Evolutionary conservation across 2,329 filamentous ascomycete genomes (phyloP), one percentile per base, ranked within the genome.

Genomic region (Mollisia scopiformis): DNA sequence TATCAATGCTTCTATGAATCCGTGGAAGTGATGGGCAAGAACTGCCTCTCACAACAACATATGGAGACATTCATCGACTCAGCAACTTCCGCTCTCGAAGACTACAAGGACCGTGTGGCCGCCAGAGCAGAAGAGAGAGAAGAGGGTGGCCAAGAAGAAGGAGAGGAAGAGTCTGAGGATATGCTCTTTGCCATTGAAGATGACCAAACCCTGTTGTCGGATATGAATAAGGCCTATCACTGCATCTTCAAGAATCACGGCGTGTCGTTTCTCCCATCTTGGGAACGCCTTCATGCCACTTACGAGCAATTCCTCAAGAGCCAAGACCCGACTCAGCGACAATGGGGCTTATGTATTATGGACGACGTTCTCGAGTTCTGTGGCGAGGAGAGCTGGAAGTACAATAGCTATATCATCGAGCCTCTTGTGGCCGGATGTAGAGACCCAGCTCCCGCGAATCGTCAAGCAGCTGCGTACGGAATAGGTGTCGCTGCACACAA

Each of bases 141-240:
- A 50, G 83, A 81, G 10, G 79, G 78, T 13, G 90, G 94, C 23
- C 87, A 88, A 2, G 93, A 96, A 56, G 94, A 98, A 60, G 93
- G 89, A 16, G 94, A 97, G 66, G 93, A 97, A 71, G 89, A 95
- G 62, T 89, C 89, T 16, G 91, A 97, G 69, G 94, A 97, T 55
- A 86, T 89, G 47, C 83, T 96, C 31, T 90, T 96, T 69, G 95
- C 94, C 13, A 93, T 99, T 51, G 95, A 99, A 75, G 95, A 99
- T 69, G 95, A 99, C 74, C 94, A 98, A 77, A 97, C 93, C 23
- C 83, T 99, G 19, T 84, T 99, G 46, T 97, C 93, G 1, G 95
- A 99, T 73, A 99, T 99, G 95, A 99, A 99, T 86, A 99, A 99
- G 82, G 94, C 95, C 0, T 99, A 96, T 84, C 95, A 99, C 78